A percentile compares a stretch with the other conserved stretches of the same genome.
Evolutionary conservation across 768 basidiomycete genomes (phyloP).

Genomic region (Kwoniella shandongensis): DNA sequence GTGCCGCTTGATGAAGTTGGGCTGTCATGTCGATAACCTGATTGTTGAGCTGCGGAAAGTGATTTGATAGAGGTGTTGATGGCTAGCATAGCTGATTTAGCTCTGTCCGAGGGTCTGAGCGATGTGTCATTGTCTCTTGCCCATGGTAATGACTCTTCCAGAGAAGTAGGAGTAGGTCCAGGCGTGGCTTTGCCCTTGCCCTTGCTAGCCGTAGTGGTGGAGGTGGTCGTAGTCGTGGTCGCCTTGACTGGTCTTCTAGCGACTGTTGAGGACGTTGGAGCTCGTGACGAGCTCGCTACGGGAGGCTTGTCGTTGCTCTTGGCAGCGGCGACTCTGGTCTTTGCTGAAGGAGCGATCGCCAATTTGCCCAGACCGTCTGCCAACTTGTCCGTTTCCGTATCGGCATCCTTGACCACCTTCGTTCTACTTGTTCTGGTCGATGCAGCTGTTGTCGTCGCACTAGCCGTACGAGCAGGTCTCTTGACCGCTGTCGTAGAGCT

Average conservation of each 20-base stretch:
- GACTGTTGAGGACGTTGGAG: not conserved
- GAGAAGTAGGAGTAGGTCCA: not conserved
- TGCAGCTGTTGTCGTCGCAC: slow-evolving; percentile 3
- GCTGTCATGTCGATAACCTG: slow-evolving; percentile 22
- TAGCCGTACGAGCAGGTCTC: not conserved
- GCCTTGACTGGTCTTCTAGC: not conserved
- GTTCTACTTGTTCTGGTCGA: not conserved
- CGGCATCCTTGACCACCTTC: not conserved
- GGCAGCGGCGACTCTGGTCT: not conserved
- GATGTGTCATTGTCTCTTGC: not conserved
- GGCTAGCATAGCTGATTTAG: slow-evolving; percentile 23
- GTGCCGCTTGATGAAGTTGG: too few relatives aligned
- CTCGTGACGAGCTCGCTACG: not conserved
- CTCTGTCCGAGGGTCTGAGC: slow-evolving; percentile 14
- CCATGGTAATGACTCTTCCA: slow-evolving; percentile 7
- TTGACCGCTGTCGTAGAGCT: not conserved
- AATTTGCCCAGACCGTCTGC: slow-evolving; percentile 17
- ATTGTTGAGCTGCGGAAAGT: slow-evolving; percentile 14
- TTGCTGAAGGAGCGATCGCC: slow-evolving; percentile 9
- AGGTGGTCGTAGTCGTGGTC: slow-evolving; percentile 5
- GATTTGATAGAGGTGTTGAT: slow-evolving; percentile 18
- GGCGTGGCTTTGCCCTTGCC: slow-evolving; percentile 10
- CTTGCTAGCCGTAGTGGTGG: not conserved
- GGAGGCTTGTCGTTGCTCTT: not conserved
- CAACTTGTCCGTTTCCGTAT: slow-evolving; percentile 7